Percentiles rank a stretch among this genome's conserved stretches.
Conservation (phyloP, 768 basidiomycete genomes). For the Tylopilus subfusipes region DNA sequence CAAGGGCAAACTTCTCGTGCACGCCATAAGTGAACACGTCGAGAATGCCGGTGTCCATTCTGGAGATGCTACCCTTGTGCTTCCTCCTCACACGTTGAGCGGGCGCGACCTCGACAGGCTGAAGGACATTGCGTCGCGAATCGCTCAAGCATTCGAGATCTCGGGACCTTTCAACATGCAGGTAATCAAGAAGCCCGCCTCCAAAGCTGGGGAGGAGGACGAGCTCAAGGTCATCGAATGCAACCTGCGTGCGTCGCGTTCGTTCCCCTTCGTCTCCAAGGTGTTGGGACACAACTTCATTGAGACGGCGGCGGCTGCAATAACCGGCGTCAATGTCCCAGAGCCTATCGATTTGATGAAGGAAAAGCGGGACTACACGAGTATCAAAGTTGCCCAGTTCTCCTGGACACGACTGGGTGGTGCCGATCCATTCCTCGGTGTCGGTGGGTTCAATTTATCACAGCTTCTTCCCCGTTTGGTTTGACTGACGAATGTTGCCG, state of each 20-base stretch:
- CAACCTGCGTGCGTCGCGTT: conserved; percentile 95
- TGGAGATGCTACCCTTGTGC: conserved; percentile 95
- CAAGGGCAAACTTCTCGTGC: conserved; percentile 86
- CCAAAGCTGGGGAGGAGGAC: conserved; percentile 48
- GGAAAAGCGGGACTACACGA: conserved; percentile 82
- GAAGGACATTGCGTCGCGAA: conserved; percentile 92
- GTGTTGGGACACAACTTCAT: conserved; percentile 98
- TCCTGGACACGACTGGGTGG: conserved; percentile 96
- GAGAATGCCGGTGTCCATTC: conserved; percentile 99
- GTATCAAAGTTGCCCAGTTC: conserved; percentile 98
- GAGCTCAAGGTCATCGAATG: conserved; percentile 98
- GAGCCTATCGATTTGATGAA: conserved; percentile 91
- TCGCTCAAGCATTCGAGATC: conserved; percentile 91
- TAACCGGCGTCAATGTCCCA: conserved; percentile 81
- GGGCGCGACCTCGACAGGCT: conserved; percentile 78
- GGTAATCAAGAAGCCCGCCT: conserved; percentile 79
- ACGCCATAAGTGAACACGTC: conserved; percentile 97
- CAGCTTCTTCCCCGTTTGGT: background rate
- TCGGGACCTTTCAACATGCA: conserved; percentile 99
- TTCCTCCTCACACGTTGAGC: conserved; percentile 85
- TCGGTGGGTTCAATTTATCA: conserved; percentile 55
- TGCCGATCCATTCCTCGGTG: conserved; percentile 95
- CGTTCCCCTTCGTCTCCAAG: conserved; percentile 99
- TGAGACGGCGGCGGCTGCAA: conserved; percentile 86
- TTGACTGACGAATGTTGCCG: background rate